These are phyloP conservation scores for Nannochloropsis oceanica DNA, from an alignment of 108 stramenopile genomes.

Conservation along the genomic window DNA sequence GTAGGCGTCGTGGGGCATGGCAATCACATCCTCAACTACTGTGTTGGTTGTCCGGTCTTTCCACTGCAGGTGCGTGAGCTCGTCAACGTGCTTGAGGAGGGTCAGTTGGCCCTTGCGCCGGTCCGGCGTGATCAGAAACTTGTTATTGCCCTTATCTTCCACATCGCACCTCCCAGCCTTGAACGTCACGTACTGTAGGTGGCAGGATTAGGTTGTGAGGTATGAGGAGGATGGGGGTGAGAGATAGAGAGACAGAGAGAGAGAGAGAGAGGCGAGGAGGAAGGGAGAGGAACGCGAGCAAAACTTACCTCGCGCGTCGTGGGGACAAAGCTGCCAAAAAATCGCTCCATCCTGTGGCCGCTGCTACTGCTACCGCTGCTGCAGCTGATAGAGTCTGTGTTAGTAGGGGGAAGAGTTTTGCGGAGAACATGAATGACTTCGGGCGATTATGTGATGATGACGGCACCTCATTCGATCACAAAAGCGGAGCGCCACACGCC, in stretches of 20 bases:
- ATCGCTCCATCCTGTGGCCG: neutral
- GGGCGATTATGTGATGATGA: too few species aligned
- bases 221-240: too few species aligned
- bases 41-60: constrained; percentile 28
- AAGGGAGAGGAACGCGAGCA: neutral
- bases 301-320: neutral
- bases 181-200: constrained; percentile 12
- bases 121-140: constrained; percentile 23
- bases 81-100: constrained; percentile 28
- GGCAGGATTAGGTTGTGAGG: neutral
- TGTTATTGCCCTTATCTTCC: constrained; percentile 9
- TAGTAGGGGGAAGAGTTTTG: too few species aligned
- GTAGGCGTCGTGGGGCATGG: constrained; percentile 35
- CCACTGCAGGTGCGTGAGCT: constrained; percentile 43
- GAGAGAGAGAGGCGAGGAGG: too few species aligned
- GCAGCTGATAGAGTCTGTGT: neutral
- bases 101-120: constrained; percentile 28
- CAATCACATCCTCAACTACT: constrained; percentile 35
- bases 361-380: neutral
- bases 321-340: neutral
- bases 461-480: too few species aligned
- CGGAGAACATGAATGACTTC: too few species aligned
- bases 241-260: too few species aligned
- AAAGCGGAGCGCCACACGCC: too few species aligned
- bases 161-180: constrained; percentile 37